Evolutionary conservation across 1,284 basidiomycete genomes (phyloP).

Genomic region (Papiliotrema fonsecae): DNA sequence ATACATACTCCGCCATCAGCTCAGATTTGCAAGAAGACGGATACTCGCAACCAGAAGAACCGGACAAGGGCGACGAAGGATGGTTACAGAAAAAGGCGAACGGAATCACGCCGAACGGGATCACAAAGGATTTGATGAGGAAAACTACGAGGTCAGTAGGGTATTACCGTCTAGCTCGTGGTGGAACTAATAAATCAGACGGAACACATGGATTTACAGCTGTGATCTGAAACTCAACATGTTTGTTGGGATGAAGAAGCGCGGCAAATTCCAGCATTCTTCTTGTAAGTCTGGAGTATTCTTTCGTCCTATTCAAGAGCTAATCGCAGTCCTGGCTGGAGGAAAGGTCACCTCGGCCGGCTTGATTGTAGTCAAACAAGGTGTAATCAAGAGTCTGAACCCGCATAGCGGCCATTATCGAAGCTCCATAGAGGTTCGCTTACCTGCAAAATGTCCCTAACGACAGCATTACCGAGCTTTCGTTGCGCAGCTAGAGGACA

Average conservation of each 20-base stretch:
- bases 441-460: neutral
- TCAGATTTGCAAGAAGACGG: conserved; percentile 45
- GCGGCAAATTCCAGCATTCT: conserved; percentile 66
- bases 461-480: conserved; percentile 63
- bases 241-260: conserved; percentile 65
- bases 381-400: conserved; percentile 60
- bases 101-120: conserved; percentile 55
- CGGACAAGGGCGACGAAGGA: conserved; percentile 42
- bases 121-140: conserved; percentile 57
- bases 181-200: conserved; percentile 28
- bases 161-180: neutral
- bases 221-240: conserved; percentile 56
- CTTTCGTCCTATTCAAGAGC: conserved; percentile 47
- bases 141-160: conserved; percentile 52
- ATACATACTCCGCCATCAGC: conserved; percentile 19
- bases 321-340: conserved; percentile 45
- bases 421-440: conserved; percentile 53
- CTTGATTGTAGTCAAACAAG: conserved; percentile 62
- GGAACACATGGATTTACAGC: conserved; percentile 67
- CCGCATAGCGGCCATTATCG: conserved; percentile 67
- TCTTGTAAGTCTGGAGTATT: conserved; percentile 46
- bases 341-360: conserved; percentile 59
- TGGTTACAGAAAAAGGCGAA: conserved; percentile 49
- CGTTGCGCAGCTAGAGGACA: conserved; percentile 55
- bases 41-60: conserved; percentile 55